A percentile compares a stretch with the other conserved stretches of the same genome.
Evolutionary conservation across 2,329 filamentous ascomycete genomes (phyloP).

Genomic region (Cordyceps fumosorosea): DNA sequence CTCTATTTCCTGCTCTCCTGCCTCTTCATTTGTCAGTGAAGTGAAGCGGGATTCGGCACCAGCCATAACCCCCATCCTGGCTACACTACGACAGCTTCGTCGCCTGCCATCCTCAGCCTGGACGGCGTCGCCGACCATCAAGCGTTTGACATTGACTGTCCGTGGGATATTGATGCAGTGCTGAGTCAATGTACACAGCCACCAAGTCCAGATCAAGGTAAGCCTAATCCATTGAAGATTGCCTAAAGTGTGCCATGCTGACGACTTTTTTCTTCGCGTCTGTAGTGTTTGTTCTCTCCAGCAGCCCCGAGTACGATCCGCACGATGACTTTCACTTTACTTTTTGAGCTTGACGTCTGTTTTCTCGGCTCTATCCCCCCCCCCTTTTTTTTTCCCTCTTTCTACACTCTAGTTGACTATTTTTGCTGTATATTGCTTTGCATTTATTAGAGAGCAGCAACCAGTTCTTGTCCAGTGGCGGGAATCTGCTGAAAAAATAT

Average conservation of each 20-base stretch:
- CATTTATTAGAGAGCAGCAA: not conserved
- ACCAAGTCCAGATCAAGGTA: not conserved
- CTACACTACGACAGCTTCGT: conserved; percentile 13
- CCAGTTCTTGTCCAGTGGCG: not conserved
- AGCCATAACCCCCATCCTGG: not conserved
- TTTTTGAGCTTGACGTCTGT: not conserved
- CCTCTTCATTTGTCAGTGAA: not conserved
- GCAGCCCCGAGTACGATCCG: not conserved
- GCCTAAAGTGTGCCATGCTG: not conserved
- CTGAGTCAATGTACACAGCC: conserved; percentile 14
- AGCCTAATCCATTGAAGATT: not conserved
- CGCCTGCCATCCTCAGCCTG: conserved; percentile 15
- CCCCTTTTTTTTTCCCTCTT: not conserved
- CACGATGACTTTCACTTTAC: conserved; percentile 9
- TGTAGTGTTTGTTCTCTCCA: not conserved
- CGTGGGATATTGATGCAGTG: conserved; percentile 19
- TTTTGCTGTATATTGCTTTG: not conserved
- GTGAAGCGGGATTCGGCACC: not conserved
- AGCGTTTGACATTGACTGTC: conserved; percentile 19
- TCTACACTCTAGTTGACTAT: not conserved
- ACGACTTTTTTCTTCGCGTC: not conserved
- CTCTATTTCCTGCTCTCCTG: not conserved
- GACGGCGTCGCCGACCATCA: conserved; percentile 17
- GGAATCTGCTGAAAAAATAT: not conserved
- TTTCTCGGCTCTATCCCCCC: not conserved